Base-by-base conservation (phyloP, 345 rosid genomes). In the Combretum micranthum region DNA sequence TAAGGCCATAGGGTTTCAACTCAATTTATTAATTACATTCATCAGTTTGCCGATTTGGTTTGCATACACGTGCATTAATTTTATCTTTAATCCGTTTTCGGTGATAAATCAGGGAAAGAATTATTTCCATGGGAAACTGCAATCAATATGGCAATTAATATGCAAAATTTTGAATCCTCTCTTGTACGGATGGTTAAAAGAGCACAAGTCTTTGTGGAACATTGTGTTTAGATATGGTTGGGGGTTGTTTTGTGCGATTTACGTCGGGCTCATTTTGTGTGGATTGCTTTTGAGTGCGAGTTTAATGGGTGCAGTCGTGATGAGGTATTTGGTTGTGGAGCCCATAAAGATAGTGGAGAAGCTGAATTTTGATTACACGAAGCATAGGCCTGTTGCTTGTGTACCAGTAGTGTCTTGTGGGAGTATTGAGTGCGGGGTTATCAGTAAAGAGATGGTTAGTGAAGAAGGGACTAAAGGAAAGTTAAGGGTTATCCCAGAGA, bases 191-290 rank as follows among this genome's bases (percentile, higher is more conserved):
- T 71, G 83, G 80, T 68, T 83, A 0, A 76, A 75, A 69, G 86
- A 87, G 44, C 69, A 76, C 1, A 70, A 77, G 56, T 56, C 72
- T 3, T 44, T 74, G 18, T 52, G 80, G 81, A 75, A 64, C 15
- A 56, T 79, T 13, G 50, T 70, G 23, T 53, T 70, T 59, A 74
- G 73, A 59, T 78, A 75, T 2, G 96, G 85, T 0, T 81, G 86
- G 83, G 95, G 91, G 15, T 56, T 80, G 63, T 69, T 86, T 47
- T 83, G 87, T 82, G 84, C 91, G 8, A 44, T 56, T 60, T 92
- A 86, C 61, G 91, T 88, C 15, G 73, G 91, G 49, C 32, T 66
- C 42, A 66, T 83, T 47, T 66, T 93, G 80, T 72, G 74, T 61
- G 81, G 83, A 19, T 72, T 86, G 25, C 60, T 93, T 59, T 64